Percentiles rank a stretch among this genome's conserved stretches.
phyloP scores from a whole-genome alignment of 257 asterid genomes.

The Rehmannia glutinosa region DNA sequence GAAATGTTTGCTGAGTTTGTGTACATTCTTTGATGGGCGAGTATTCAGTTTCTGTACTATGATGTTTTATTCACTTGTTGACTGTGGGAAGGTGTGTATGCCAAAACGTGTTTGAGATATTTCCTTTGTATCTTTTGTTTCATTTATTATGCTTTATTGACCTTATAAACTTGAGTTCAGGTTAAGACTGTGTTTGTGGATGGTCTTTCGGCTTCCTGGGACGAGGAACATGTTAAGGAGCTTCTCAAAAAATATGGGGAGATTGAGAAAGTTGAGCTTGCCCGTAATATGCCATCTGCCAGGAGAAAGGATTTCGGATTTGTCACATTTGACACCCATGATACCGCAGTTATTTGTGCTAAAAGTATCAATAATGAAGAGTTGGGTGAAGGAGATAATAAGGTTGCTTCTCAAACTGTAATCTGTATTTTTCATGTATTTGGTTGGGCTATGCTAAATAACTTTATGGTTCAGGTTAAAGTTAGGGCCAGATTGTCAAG shows the following conservation, averaged over 20 bases:
- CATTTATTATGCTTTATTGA: constrained; percentile 13
- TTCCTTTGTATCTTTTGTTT: background rate
- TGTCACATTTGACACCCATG: constrained; percentile 83
- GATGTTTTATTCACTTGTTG: background rate
- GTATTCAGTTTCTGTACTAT: too few species aligned
- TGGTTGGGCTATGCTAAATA: constrained; percentile 16
- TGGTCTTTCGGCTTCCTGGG: constrained; percentile 92
- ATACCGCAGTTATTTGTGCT: constrained; percentile 87
- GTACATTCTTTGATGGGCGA: too few species aligned
- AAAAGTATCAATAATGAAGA: constrained; percentile 87
- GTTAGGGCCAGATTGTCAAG: constrained; percentile 97
- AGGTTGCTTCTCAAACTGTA: constrained; percentile 44
- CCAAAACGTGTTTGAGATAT: background rate
- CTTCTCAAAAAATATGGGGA: constrained; percentile 68
- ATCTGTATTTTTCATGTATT: background rate
- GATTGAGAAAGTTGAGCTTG: constrained; percentile 89
- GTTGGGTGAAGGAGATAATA: constrained; percentile 81
- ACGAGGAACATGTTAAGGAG: constrained; percentile 66
- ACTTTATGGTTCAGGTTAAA: constrained; percentile 62
- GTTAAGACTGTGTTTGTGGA: constrained; percentile 96
- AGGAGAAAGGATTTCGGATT: constrained; percentile 98
- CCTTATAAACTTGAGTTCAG: constrained; percentile 36
- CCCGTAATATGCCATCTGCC: constrained; percentile 98
- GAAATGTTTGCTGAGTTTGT: too few species aligned
- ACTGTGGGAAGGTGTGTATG: too few species aligned